Conservation (phyloP, 371 early-diverging fungal species). For the Parasitella parasitica region DNA sequence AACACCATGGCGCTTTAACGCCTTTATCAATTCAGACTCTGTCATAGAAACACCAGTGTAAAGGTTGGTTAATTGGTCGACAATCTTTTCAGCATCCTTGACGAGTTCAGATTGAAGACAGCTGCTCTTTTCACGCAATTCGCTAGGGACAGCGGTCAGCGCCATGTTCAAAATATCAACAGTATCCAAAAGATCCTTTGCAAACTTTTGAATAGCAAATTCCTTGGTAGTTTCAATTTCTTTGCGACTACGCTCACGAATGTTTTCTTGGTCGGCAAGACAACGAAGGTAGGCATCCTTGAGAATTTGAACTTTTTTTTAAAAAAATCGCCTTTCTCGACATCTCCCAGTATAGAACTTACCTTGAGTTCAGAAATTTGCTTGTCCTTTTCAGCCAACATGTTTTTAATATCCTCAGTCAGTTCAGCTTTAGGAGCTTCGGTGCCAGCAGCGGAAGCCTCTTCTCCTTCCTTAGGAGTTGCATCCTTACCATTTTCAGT, state of each 20-base stretch:
- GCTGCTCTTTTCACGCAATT: slow-evolving; percentile 36
- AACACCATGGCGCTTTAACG: slow-evolving; percentile 90
- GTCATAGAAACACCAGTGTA: slow-evolving; percentile 92
- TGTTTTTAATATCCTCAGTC: slow-evolving; percentile 36
- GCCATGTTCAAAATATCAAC: slow-evolving; percentile 93
- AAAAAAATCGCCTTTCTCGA: too few species aligned
- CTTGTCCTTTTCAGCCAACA: slow-evolving; percentile 74
- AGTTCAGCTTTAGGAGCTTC: slow-evolving; percentile 21
- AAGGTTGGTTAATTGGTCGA: slow-evolving; percentile 74
- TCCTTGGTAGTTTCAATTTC: slow-evolving; percentile 82
- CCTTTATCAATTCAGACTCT: slow-evolving; percentile 77
- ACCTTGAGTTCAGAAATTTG: slow-evolving; percentile 83
- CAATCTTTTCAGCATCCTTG: slow-evolving; percentile 50
- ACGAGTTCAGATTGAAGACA: slow-evolving; percentile 22
- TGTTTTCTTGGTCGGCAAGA: slow-evolving; percentile 95
- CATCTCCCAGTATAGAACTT: background rate
- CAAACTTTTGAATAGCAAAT: slow-evolving; percentile 95
- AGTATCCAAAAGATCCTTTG: slow-evolving; percentile 93
- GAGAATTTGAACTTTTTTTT: too few species aligned
- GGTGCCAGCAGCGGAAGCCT: slow-evolving; percentile 7
- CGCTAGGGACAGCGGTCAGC: slow-evolving; percentile 72
- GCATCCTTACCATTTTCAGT: slow-evolving; percentile 27
- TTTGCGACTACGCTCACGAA: slow-evolving; percentile 84
- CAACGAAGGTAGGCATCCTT: slow-evolving; percentile 82
- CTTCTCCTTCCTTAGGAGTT: slow-evolving; percentile 12